Percentiles rank a stretch among this genome's conserved stretches.
Evolutionary conservation across 805 yeast species (phyloP).

Genomic region (Wickerhamomyces mucosus): DNA sequence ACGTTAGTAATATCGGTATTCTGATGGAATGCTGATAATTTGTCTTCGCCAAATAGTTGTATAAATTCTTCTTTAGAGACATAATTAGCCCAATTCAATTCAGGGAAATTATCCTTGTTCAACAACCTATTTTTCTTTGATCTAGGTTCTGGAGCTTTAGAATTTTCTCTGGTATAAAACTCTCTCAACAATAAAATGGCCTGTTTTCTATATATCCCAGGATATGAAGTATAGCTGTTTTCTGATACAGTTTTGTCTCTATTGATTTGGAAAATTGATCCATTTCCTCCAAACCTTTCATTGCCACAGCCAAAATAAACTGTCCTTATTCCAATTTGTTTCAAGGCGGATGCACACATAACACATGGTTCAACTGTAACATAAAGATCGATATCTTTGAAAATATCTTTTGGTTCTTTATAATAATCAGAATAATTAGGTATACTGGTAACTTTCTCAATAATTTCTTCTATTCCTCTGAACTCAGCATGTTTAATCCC

Average conservation of each 20-base stretch:
- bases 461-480: constrained; percentile 56
- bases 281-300: constrained; percentile 95
- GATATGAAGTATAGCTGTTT: constrained; percentile 43
- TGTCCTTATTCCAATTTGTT: constrained; percentile 63
- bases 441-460: constrained; percentile 22
- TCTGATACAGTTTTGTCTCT: constrained; percentile 26
- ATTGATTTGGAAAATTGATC: constrained; percentile 64
- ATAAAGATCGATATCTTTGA: constrained; percentile 57
- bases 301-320: constrained; percentile 92
- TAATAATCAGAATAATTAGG: constrained; percentile 9
- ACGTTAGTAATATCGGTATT: constrained; percentile 12
- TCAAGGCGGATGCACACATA: constrained; percentile 91
- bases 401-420: constrained; percentile 24
- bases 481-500: constrained; percentile 95
- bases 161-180: constrained; percentile 82
- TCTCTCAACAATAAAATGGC: constrained; percentile 74
- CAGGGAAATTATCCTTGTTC: constrained; percentile 49
- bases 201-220: constrained; percentile 74
- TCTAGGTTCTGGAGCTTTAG: constrained; percentile 74
- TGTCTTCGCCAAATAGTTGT: constrained; percentile 26
- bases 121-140: constrained; percentile 59
- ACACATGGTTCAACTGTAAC: constrained; percentile 98
- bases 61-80: constrained; percentile 41
- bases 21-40: constrained; percentile 3
- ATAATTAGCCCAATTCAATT: constrained; percentile 45